phyloP scores from a whole-genome alignment of 495 filamentous ascomycete species.

The Alectoria sarmentosa region DNA sequence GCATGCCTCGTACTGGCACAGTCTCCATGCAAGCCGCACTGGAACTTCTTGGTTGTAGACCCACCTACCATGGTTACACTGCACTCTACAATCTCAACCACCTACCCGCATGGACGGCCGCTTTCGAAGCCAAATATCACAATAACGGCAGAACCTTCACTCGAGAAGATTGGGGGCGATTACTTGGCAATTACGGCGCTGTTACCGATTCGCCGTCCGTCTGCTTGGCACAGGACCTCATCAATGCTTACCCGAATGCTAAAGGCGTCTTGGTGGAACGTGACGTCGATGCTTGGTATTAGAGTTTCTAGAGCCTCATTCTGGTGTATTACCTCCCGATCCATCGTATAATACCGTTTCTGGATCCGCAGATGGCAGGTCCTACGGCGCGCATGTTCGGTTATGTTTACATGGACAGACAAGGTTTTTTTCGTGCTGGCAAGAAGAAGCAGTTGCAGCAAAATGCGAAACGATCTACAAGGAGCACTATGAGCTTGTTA shows the following conservation, averaged over 20 bases:
- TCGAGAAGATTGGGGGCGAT: conserved; percentile 45
- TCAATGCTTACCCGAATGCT: conserved; percentile 47
- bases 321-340: conserved; percentile 1
- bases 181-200: conserved; percentile 41
- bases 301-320: conserved; percentile 20
- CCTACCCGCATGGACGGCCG: conserved; percentile 43
- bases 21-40: conserved; percentile 27
- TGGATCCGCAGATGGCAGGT: conserved; percentile 17
- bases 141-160: conserved; percentile 34
- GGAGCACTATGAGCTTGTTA: conserved; percentile 34
- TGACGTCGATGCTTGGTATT: conserved; percentile 31
- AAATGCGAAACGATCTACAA: conserved; percentile 23
- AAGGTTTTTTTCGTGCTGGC: conserved; percentile 12
- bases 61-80: conserved; percentile 24
- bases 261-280: conserved; percentile 45
- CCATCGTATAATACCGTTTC: neutral
- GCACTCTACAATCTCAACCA: conserved; percentile 30
- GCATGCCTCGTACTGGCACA: conserved; percentile 24
- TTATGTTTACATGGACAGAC: conserved; percentile 6
- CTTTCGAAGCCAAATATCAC: conserved; percentile 46
- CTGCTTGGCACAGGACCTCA: conserved; percentile 45
- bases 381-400: neutral
- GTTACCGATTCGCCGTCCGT: conserved; percentile 42
- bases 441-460: conserved; percentile 17
- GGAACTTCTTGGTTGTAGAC: conserved; percentile 21